Conservation (phyloP, 768 basidiomycete species). For the Pholiota conissans region DNA sequence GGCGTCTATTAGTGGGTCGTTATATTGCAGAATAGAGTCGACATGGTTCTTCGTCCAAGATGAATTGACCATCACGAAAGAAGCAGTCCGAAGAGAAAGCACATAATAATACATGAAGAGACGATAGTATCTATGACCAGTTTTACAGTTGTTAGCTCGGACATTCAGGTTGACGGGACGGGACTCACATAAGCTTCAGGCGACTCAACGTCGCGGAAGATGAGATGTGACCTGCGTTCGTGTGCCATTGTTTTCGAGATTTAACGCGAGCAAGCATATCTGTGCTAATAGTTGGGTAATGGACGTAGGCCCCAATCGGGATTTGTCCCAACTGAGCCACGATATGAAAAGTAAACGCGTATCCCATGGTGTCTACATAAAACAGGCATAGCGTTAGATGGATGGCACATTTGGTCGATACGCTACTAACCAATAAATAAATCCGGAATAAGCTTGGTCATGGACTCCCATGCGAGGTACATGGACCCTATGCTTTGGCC, state of each 20-base stretch:
- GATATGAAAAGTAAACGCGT: conserved; percentile 89
- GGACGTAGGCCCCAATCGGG: conserved; percentile 87
- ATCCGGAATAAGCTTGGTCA: conserved; percentile 80
- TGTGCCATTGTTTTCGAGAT: conserved; percentile 56
- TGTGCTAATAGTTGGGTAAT: conserved; percentile 95
- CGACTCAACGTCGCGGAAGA: conserved; percentile 52
- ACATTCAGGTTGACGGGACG: background rate
- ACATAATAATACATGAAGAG: conserved; percentile 86
- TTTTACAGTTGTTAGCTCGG: background rate
- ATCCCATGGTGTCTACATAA: conserved; percentile 91
- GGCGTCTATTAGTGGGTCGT: conserved; percentile 48
- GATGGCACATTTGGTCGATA: background rate
- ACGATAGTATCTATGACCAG: conserved; percentile 75
- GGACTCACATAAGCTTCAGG: conserved; percentile 60
- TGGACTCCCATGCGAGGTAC: conserved; percentile 79
- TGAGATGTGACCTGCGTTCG: conserved; percentile 60
- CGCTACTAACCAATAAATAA: conserved; percentile 76
- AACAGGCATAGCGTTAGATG: conserved; percentile 6
- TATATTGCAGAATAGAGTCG: conserved; percentile 64
- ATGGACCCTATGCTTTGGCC: conserved; percentile 92
- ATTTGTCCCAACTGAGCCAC: conserved; percentile 63
- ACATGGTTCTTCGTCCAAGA: conserved; percentile 92
- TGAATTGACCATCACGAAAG: conserved; percentile 91
- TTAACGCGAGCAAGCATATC: conserved; percentile 88
- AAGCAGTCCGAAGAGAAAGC: conserved; percentile 66